A percentile compares a stretch with the other conserved stretches of the same genome.
Evolutionary conservation across 2,329 filamentous ascomycete species (phyloP).

Genomic region (Didymella arachidicola): DNA sequence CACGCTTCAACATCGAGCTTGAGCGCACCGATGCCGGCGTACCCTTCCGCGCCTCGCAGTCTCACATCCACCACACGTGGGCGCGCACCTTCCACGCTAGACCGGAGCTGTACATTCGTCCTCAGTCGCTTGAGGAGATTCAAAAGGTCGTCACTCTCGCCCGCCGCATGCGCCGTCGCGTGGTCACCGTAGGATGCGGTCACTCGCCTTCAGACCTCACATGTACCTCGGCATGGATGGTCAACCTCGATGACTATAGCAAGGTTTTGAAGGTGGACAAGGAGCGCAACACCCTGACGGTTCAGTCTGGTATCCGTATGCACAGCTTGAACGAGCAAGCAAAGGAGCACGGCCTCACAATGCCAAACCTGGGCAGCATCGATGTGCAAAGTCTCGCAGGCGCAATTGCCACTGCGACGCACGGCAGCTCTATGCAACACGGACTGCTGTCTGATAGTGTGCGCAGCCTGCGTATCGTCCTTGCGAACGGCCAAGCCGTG

Average conservation of each 20-base stretch:
- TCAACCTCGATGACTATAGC: conserved; percentile 88
- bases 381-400: conserved; percentile 93
- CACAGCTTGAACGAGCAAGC: conserved; percentile 76
- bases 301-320: conserved; percentile 89
- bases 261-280: conserved; percentile 74
- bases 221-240: conserved; percentile 90
- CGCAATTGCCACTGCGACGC: conserved; percentile 90
- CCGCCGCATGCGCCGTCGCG: conserved; percentile 77
- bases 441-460: conserved; percentile 85
- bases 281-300: conserved; percentile 71
- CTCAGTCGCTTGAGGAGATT: conserved; percentile 79
- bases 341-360: conserved; percentile 77
- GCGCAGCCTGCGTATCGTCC: conserved; percentile 76
- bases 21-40: conserved; percentile 66
- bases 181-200: conserved; percentile 87
- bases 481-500: conserved; percentile 78
- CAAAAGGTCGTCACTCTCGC: conserved; percentile 84
- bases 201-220: conserved; percentile 94
- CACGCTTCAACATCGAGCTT: conserved; percentile 62
- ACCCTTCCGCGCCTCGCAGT: conserved; percentile 76
- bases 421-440: conserved; percentile 85
- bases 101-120: conserved; percentile 90
- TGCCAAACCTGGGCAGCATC: conserved; percentile 94
- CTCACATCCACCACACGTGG: conserved; percentile 90
- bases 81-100: conserved; percentile 88